Evolutionary conservation across 129 eudicot genomes (phyloP), one percentile per base, ranked within the genome.

Genomic region (Logfia minima): DNA sequence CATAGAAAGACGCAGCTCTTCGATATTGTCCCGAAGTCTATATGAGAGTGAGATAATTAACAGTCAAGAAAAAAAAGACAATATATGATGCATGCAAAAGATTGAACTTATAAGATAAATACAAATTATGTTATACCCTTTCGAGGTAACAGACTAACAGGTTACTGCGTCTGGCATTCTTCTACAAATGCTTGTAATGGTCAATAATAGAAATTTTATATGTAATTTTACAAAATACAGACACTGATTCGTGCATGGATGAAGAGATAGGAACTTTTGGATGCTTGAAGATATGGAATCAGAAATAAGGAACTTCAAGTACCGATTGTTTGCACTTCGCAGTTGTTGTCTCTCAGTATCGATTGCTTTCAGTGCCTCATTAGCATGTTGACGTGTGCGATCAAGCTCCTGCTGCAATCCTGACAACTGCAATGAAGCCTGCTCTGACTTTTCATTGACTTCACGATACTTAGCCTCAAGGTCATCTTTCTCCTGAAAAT

Each of bases 281-380:
- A 68, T 58, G 37, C 26, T 37, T 24, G 11, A 39, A 68, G 23
- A 68, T 24, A 77, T 77, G 68, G 52, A 67, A 77, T 29, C 80
- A 66, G 65, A 55, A 68, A 56, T 68, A 62, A 10, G 48, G 39
- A 75, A 26, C 48, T 45, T 63, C 51, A 48, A 48, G 39, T 91
- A 94, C 97, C 93, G 88, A 74, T 91, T 94, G 83, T 94, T 94
- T 77, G 93, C 88, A 85, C 90, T 91, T 80, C 99, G 79, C 26
- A 94, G 72, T 88, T 94, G 99, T 70, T 94, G 97, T 84, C 97
- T 94, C 77, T 94, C 99, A 52, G 70, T 76, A 85, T 94, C 99
- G 61, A 94, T 89, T 76, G 96, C 96, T 88, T 91, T 94, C 73
- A 94, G 84, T 43, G 99, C 96, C 80, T 94, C 99, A 75, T 87